A percentile compares a stretch with the other conserved stretches of the same genome.
These are phyloP conservation scores for Penicillium coprophilum DNA, from an alignment of 495 filamentous ascomycete species.

Conservation along the genomic window DNA sequence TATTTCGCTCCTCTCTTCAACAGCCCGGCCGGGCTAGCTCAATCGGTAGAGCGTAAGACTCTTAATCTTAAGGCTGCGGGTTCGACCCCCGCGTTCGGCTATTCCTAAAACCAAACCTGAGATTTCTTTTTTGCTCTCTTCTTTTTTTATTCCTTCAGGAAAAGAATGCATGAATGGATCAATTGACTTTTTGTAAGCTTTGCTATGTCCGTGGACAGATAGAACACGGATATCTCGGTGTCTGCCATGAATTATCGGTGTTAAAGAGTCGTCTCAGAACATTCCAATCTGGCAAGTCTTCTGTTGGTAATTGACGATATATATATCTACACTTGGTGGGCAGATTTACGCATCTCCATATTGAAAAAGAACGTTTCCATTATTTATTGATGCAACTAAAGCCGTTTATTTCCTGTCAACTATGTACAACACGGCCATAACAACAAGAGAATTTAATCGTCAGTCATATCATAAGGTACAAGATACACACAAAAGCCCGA, in stretches of 20 bases:
- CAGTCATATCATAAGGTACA: conserved; percentile 6
- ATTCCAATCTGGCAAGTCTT: too few species aligned
- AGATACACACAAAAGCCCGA: not conserved
- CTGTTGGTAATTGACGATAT: too few species aligned
- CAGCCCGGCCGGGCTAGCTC: conserved; percentile 51
- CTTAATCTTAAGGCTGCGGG: conserved; percentile 62
- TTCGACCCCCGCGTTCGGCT: conserved; percentile 60
- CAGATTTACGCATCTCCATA: not conserved
- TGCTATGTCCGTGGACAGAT: not conserved
- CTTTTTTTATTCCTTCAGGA: not conserved
- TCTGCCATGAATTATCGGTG: too few species aligned
- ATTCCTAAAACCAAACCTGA: conserved; percentile 25
- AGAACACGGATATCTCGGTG: too few species aligned
- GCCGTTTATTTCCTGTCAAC: not conserved
- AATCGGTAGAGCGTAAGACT: conserved; percentile 61
- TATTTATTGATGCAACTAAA: not conserved
- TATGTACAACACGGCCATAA: not conserved
- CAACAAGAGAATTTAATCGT: not conserved
- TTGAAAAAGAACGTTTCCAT: not conserved
- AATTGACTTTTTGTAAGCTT: not conserved
- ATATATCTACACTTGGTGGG: not conserved
- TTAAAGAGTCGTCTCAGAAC: too few species aligned
- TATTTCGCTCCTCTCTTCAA: not conserved
- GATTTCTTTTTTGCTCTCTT: conserved; percentile 10
- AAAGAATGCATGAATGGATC: not conserved